Conservation (phyloP, 169 alveolate genomes). For the Condylostoma magnum region DNA sequence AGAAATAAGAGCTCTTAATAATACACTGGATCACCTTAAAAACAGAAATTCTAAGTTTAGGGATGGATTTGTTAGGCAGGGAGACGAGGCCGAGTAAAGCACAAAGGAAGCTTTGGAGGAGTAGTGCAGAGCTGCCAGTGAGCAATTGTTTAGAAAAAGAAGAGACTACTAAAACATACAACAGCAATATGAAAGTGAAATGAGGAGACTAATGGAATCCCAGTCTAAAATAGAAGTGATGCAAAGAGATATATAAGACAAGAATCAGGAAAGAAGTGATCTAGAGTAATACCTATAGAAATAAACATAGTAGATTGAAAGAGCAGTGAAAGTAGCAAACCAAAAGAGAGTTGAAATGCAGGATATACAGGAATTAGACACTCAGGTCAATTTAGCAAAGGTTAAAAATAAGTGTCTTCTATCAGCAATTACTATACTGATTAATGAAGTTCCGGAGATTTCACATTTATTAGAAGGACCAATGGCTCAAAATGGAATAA, state of each 20-base stretch:
- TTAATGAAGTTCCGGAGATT: constrained; percentile 11
- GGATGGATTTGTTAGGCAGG: constrained; percentile 66
- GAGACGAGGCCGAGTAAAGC: constrained; percentile 51
- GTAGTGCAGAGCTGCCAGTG: constrained; percentile 78
- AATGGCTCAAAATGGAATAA: constrained; percentile 4
- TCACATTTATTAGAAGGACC: constrained; percentile 2
- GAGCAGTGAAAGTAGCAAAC: constrained; percentile 35
- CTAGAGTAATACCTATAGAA: constrained; percentile 42
- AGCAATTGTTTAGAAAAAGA: constrained; percentile 68
- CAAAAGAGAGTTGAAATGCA: neutral
- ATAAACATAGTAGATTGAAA: constrained; percentile 48
- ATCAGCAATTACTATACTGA: neutral
- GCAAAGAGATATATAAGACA: constrained; percentile 42
- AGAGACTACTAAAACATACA: constrained; percentile 61
- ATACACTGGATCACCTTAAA: constrained; percentile 76
- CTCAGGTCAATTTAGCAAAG: neutral
- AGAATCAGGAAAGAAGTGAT: constrained; percentile 31
- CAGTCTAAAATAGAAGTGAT: constrained; percentile 55
- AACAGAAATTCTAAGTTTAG: constrained; percentile 74
- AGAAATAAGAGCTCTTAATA: constrained; percentile 72
- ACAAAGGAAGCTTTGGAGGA: constrained; percentile 74
- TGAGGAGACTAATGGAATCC: constrained; percentile 64
- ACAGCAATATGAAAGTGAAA: constrained; percentile 77
- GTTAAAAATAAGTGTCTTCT: neutral
- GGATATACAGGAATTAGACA: neutral